These are phyloP conservation scores for Bolboschoenoplectus hybrid DNA, from an alignment of 202 grass and related monocot genomes.

Conservation along the genomic window DNA sequence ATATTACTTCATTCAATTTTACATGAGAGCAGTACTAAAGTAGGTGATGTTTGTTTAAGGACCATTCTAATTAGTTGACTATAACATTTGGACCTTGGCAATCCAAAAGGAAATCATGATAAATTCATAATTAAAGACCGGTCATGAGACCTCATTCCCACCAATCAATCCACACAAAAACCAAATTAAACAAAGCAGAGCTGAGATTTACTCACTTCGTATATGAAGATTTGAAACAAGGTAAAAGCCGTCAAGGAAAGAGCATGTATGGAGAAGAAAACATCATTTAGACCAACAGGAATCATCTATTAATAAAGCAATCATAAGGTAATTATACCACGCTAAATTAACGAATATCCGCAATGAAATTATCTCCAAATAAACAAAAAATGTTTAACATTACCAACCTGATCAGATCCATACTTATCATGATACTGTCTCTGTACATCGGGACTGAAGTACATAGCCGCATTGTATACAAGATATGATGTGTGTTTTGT, in stretches of 20 bases:
- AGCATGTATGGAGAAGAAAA: slow-evolving; percentile 86
- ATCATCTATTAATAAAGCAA: slow-evolving; percentile 67
- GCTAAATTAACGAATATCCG: slow-evolving; percentile 10
- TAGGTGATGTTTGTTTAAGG: not conserved
- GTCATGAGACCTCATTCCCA: not conserved
- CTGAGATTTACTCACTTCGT: slow-evolving; percentile 68
- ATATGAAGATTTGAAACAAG: slow-evolving; percentile 85
- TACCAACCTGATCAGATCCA: slow-evolving; percentile 65
- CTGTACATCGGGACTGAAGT: slow-evolving; percentile 71
- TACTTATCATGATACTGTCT: slow-evolving; percentile 87
- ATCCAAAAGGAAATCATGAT: not conserved
- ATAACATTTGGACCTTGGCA: not conserved
- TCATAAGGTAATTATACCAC: not conserved
- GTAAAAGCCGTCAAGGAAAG: slow-evolving; percentile 88
- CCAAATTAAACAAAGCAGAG: not conserved
- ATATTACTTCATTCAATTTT: not conserved
- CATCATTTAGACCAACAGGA: slow-evolving; percentile 96
- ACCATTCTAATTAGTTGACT: not conserved
- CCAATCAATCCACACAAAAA: not conserved
- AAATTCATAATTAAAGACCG: not conserved
- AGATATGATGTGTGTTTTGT: slow-evolving; percentile 99
- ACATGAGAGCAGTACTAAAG: not conserved
- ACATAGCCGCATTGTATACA: slow-evolving; percentile 78
- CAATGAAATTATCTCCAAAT: not conserved
- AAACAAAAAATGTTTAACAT: slow-evolving; percentile 7